A percentile compares a stretch with the other conserved stretches of the same genome.
Conservation (phyloP, 495 filamentous ascomycete species). For the Pseudomonodictys pantanalensis region DNA sequence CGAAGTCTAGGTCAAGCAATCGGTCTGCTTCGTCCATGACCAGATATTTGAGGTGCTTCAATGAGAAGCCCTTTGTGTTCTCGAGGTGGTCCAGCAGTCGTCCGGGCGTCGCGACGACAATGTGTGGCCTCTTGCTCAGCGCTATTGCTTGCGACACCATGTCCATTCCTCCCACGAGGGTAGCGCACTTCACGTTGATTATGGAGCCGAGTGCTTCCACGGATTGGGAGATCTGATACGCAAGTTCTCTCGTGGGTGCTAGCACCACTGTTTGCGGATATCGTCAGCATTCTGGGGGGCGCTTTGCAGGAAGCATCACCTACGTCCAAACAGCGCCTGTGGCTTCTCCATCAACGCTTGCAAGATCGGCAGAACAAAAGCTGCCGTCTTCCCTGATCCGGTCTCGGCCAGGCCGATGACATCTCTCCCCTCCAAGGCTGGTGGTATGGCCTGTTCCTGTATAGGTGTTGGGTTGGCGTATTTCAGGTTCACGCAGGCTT, state of each 20-base stretch:
- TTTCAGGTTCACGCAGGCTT: slow-evolving; percentile 75
- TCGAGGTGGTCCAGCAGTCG: slow-evolving; percentile 90
- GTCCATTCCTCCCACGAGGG: slow-evolving; percentile 90
- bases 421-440: slow-evolving; percentile 77
- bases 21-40: slow-evolving; percentile 93
- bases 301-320: no score
- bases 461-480: slow-evolving; percentile 69
- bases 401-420: slow-evolving; percentile 93
- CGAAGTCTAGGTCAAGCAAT: slow-evolving; percentile 91
- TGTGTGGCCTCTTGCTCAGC: slow-evolving; percentile 86
- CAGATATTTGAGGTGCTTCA: slow-evolving; percentile 74
- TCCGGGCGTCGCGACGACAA: slow-evolving; percentile 85
- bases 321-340: slow-evolving; percentile 68
- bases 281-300: no score
- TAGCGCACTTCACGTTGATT: slow-evolving; percentile 73
- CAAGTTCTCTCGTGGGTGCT: slow-evolving; percentile 88
- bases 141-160: slow-evolving; percentile 88
- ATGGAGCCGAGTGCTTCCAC: slow-evolving; percentile 81
- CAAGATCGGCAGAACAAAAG: slow-evolving; percentile 79
- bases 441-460: slow-evolving; percentile 53
- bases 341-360: slow-evolving; percentile 78
- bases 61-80: slow-evolving; percentile 91
- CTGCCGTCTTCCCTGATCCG: slow-evolving; percentile 88
- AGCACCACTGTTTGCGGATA: no score
- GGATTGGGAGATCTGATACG: slow-evolving; percentile 79